A percentile compares a stretch with the other conserved stretches of the same genome.
Conservation (phyloP, 768 basidiomycete species). For the Lactarius indigo region DNA sequence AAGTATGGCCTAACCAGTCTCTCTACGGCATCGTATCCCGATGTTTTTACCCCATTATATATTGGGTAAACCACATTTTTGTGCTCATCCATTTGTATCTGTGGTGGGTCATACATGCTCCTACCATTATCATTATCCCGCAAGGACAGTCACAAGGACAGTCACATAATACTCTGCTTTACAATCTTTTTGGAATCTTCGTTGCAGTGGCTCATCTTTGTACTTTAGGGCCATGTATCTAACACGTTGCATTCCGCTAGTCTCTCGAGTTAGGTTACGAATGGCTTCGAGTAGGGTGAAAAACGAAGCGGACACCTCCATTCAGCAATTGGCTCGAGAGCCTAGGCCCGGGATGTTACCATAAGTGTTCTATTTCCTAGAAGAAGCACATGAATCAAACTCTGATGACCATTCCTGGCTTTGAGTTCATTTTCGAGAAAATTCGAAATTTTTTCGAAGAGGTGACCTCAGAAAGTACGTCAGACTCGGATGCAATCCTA, state of each 20-base stretch:
- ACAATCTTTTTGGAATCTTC: not conserved
- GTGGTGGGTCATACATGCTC: not conserved
- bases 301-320: not conserved
- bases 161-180: not conserved
- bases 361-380: not conserved
- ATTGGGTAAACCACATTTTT: not conserved
- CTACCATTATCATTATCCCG: not conserved
- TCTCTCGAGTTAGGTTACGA: not conserved
- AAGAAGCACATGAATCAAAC: not conserved
- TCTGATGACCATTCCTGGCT: conserved; percentile 1
- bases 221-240: not conserved
- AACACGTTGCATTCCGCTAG: not conserved
- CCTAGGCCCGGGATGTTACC: not conserved
- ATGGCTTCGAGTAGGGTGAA: not conserved
- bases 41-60: not conserved
- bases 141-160: not conserved
- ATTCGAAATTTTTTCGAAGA: not conserved
- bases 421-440: not conserved
- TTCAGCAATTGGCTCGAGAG: not conserved
- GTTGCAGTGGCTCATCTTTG: not conserved
- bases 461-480: not conserved
- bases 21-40: not conserved
- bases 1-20: not conserved
- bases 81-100: not conserved
- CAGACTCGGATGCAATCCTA: not conserved